Evolutionary conservation across 495 filamentous ascomycete genomes (phyloP).

Genomic region (Opeltia flavorubescens): DNA sequence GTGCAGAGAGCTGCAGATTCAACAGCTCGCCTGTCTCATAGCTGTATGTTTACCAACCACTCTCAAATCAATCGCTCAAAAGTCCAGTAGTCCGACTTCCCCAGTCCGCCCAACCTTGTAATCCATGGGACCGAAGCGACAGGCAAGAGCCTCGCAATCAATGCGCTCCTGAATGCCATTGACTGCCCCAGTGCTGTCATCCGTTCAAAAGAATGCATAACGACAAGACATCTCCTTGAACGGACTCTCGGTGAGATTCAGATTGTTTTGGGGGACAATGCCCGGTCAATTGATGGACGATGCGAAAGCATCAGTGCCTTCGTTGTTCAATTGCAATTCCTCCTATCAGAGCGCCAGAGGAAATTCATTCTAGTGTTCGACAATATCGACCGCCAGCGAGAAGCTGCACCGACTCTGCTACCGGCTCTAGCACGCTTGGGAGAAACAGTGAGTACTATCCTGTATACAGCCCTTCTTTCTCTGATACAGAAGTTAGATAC

Average conservation of each 20-base stretch:
- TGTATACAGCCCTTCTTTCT: not conserved
- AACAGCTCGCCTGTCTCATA: constrained; percentile 47
- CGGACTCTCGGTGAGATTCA: constrained; percentile 40
- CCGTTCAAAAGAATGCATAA: constrained; percentile 75
- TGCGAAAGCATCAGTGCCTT: constrained; percentile 71
- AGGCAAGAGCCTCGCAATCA: constrained; percentile 65
- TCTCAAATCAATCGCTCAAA: constrained; percentile 1
- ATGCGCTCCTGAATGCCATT: constrained; percentile 42
- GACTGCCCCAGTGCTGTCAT: constrained; percentile 53
- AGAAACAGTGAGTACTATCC: constrained; percentile 53
- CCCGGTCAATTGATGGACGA: constrained; percentile 33
- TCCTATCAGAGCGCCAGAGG: constrained; percentile 21
- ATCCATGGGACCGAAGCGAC: constrained; percentile 84
- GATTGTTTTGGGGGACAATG: constrained; percentile 32
- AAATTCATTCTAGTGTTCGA: constrained; percentile 79
- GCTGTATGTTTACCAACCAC: constrained; percentile 28
- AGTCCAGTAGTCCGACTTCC: constrained; percentile 22
- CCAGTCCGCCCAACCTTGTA: constrained; percentile 47
- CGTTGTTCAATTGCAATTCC: constrained; percentile 51
- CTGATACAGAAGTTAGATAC: constrained; percentile 41
- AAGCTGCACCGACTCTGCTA: constrained; percentile 65
- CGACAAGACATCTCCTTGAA: constrained; percentile 74
- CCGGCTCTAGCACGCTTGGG: constrained; percentile 68
- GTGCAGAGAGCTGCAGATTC: constrained; percentile 49
- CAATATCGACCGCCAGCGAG: constrained; percentile 77